Base-by-base conservation (phyloP, 495 filamentous ascomycete species). In the Penicillium daleae region DNA sequence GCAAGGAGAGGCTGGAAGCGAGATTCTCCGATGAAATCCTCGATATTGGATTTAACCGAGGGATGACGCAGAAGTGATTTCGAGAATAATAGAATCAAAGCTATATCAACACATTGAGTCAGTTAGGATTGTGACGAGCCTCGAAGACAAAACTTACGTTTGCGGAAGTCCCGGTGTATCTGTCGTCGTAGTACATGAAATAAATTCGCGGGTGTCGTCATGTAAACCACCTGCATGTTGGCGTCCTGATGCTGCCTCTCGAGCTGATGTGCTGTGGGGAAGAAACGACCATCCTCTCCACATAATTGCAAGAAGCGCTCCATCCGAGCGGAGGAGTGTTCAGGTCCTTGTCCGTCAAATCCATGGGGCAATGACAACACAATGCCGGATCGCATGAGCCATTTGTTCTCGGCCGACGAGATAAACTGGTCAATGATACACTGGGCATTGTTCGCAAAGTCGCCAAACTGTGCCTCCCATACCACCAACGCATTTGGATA, bases 171-270 rank as follows among this genome's bases (percentile, higher is more conserved):
- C 24, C 44, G 44, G 44, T 24, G 44, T 13, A 49, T 2, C 44
- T 49, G 44, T 24, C 19, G 44, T 5, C 44, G 19, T 49, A 49
- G 24, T 19, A 49, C 44, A 24, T 49, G 44, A 19, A 49, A 49
- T 4, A 49, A 12, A 27, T 24, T 49, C 3, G 44, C 44, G 8
- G 44, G 44, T 7, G 21, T 49, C 0, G 44, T 49, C 44, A 49
- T 49, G 24, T 49, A 49, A 27, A 49, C 44, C 21, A 49, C 44
- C 44, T 49, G 44, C 19, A 49, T 49, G 6, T 49, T 49, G 12
- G 44, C 44, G 24, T 49, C 44, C 12, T 49, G 44, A 49, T 49
- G n/a, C 44, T 49, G 44, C 12, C 44, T 49, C 44, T 49, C 44
- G 3, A 49, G 44, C 24, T 49, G 44, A 2, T 21, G 44, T 27